These are phyloP conservation scores for Mallotus repandus DNA, from an alignment of 441 rosid genomes.

Conservation along the genomic window DNA sequence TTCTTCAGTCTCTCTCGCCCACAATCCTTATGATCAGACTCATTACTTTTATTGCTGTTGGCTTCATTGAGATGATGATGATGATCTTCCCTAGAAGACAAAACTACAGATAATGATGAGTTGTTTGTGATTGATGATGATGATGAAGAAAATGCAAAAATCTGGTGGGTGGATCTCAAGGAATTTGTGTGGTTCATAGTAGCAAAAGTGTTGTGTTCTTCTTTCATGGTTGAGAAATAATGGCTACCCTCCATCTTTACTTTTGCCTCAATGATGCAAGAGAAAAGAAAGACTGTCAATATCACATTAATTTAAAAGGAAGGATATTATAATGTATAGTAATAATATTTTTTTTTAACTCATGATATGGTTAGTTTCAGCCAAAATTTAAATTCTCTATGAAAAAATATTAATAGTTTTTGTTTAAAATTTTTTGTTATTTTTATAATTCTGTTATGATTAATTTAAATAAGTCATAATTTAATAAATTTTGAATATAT, in stretches of 20 bases:
- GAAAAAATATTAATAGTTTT: no score
- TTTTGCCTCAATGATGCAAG: background rate
- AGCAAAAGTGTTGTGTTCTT: conserved; percentile 18
- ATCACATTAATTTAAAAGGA: background rate
- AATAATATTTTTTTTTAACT: background rate
- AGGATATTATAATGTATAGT: background rate
- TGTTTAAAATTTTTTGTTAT: no score
- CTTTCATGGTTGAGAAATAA: conserved; percentile 22
- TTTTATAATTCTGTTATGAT: no score
- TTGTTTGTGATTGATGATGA: background rate
- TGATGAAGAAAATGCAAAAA: conserved; percentile 5
- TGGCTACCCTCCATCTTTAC: conserved; percentile 17
- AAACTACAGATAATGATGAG: background rate
- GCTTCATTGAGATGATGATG: background rate
- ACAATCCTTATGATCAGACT: background rate
- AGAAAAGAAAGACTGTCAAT: background rate
- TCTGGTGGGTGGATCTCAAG: background rate
- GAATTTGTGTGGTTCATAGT: background rate
- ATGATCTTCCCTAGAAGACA: background rate
- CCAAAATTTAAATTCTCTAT: no score
- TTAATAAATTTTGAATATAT: no score
- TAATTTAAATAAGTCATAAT: no score
- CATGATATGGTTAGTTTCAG: no score
- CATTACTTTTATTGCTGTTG: no score
- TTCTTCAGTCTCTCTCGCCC: conserved; percentile 68